Evolutionary conservation across 2,329 filamentous ascomycete species (phyloP).

Genomic region (Colletotrichum salicis): DNA sequence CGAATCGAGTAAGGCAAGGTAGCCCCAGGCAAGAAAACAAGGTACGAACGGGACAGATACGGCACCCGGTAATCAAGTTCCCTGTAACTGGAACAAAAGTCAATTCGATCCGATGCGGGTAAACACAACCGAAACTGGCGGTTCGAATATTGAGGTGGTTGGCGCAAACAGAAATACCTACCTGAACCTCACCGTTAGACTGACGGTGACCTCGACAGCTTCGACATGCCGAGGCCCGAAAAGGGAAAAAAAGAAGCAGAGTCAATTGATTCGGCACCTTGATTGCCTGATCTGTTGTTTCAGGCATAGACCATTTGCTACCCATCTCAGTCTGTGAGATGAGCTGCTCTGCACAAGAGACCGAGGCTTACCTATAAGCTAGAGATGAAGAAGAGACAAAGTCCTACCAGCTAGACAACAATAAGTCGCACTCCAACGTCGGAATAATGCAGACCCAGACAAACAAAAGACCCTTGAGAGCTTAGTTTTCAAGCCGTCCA

Average conservation of each 20-base stretch:
- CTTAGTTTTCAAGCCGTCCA: background rate
- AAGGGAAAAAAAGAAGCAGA: too few species aligned
- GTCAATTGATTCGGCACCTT: background rate
- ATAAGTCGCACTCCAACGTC: background rate
- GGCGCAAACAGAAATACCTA: constrained; percentile 4
- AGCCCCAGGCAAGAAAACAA: background rate
- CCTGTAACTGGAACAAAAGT: background rate
- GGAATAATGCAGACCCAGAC: background rate
- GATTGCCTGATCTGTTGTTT: background rate
- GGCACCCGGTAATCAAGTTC: background rate
- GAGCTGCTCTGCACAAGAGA: background rate
- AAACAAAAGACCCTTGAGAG: background rate
- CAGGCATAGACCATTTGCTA: background rate
- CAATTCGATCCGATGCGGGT: constrained; percentile 2
- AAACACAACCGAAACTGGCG: constrained; percentile 5
- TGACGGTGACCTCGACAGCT: background rate
- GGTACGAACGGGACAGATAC: background rate
- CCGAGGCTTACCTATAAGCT: background rate
- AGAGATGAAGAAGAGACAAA: background rate
- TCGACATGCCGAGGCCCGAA: background rate
- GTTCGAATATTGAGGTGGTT: constrained; percentile 31
- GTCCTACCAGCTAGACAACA: background rate
- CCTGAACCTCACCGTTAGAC: background rate
- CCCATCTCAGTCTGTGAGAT: background rate
- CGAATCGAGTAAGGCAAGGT: background rate